phyloP scores from a whole-genome alignment of 768 basidiomycete genomes.

The Cyathus striatus region DNA sequence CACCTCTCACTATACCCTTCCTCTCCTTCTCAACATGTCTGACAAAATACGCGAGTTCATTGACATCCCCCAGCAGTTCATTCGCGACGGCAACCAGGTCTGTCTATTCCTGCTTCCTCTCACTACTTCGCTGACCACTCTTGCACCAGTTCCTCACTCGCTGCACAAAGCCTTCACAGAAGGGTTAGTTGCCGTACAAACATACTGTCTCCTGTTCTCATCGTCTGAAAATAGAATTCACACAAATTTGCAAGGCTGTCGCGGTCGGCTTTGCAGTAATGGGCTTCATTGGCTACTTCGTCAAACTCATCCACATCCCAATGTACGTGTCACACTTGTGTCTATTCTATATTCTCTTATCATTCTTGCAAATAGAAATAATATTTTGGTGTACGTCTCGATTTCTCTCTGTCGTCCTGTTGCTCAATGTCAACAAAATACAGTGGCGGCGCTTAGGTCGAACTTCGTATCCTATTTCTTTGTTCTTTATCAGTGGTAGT shows the following conservation, averaged over 20 bases:
- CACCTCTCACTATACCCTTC: conserved; percentile 13
- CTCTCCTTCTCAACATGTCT: conserved; percentile 55
- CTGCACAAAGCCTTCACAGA: conserved; percentile 96
- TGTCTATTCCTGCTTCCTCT: conserved; percentile 13
- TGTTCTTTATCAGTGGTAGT: conserved; percentile 17
- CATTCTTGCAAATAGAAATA: conserved; percentile 60
- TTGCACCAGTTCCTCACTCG: conserved; percentile 80
- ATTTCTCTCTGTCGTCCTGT: not conserved
- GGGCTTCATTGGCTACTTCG: conserved; percentile 99
- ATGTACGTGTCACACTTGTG: conserved; percentile 58
- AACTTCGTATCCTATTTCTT: conserved; percentile 12
- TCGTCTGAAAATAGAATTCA: conserved; percentile 64
- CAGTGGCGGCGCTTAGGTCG: conserved; percentile 71
- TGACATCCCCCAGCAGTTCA: conserved; percentile 87
- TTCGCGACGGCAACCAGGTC: conserved; percentile 92
- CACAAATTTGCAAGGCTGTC: conserved; percentile 93
- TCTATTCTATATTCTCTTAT: not conserved
- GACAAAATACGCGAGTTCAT: conserved; percentile 88
- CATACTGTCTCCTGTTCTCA: not conserved
- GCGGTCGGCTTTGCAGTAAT: conserved; percentile 97
- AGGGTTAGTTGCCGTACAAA: conserved; percentile 54
- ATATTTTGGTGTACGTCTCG: conserved; percentile 87
- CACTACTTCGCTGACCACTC: conserved; percentile 8
- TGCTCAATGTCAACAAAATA: conserved; percentile 3
- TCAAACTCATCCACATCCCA: conserved; percentile 97